Percentiles rank a stretch among this genome's conserved stretches.
phyloP scores from a whole-genome alignment of 192 early-diverging fungal genomes.

The Backusella australiensis region DNA sequence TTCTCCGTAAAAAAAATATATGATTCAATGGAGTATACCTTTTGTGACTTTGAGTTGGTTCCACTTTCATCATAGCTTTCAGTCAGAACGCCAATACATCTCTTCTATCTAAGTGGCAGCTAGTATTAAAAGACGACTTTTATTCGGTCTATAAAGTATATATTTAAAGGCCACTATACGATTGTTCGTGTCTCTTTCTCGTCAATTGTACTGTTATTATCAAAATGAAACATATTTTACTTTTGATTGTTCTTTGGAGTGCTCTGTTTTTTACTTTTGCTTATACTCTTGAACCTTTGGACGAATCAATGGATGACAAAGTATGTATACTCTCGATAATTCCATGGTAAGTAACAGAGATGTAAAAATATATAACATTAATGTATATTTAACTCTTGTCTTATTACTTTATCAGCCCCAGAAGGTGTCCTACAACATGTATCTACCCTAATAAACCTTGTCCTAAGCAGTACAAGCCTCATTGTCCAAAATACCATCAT shows the following conservation, averaged over 20 bases:
- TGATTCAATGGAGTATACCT: neutral
- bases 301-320: neutral
- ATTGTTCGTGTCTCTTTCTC: neutral
- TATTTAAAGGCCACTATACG: neutral
- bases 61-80: neutral
- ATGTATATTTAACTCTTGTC: too few relatives aligned
- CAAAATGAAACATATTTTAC: neutral
- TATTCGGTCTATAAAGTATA: neutral
- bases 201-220: neutral
- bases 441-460: neutral
- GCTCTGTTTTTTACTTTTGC: neutral
- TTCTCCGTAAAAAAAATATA: neutral
- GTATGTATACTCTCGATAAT: neutral
- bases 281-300: neutral
- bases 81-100: neutral
- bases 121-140: neutral
- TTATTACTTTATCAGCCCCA: neutral
- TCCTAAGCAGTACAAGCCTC: neutral
- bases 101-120: too few relatives aligned
- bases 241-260: neutral
- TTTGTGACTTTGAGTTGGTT: neutral
- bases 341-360: neutral
- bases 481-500: neutral
- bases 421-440: neutral
- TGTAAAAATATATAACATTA: neutral